These are phyloP conservation scores for Fusarium dlaminii DNA, from an alignment of 2,329 filamentous ascomycete genomes.

Conservation along the genomic window DNA sequence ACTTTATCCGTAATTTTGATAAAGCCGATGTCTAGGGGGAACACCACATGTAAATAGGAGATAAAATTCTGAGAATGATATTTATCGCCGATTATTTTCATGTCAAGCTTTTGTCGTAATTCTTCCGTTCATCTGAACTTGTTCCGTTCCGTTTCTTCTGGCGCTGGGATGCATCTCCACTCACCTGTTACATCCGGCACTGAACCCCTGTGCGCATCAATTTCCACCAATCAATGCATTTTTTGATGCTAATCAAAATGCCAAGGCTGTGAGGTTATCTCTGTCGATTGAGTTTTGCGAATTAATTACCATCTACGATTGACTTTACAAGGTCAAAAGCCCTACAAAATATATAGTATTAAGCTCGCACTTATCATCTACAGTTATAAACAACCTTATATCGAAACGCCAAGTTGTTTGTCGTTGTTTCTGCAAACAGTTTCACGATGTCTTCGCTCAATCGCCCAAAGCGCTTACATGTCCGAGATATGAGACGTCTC, in stretches of 20 bases:
- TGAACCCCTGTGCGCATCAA: constrained; percentile 23
- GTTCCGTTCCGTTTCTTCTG: neutral
- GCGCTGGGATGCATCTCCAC: constrained; percentile 22
- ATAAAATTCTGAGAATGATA: neutral
- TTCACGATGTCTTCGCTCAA: neutral
- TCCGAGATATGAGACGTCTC: constrained; percentile 36
- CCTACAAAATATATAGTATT: rapidly evolving
- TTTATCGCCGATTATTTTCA: neutral
- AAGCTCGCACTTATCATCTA: rapidly evolving
- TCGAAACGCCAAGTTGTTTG: neutral
- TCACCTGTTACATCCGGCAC: constrained; percentile 37
- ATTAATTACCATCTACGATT: neutral
- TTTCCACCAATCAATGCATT: constrained; percentile 36
- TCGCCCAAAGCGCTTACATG: constrained; percentile 20
- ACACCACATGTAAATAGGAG: neutral
- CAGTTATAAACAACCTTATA: neutral
- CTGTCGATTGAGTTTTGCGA: neutral
- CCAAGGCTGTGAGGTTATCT: neutral
- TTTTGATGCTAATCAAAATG: neutral
- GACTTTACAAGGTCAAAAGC: neutral
- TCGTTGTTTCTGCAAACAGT: neutral
- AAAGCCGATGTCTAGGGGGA: neutral
- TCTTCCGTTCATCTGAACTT: constrained; percentile 15
- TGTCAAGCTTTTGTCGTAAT: neutral
- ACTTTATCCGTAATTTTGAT: constrained; percentile 12